Evolutionary conservation across 352 stramenopile species (phyloP), one percentile per base, ranked within the genome.

Genomic region (Globisporangium solare): DNA sequence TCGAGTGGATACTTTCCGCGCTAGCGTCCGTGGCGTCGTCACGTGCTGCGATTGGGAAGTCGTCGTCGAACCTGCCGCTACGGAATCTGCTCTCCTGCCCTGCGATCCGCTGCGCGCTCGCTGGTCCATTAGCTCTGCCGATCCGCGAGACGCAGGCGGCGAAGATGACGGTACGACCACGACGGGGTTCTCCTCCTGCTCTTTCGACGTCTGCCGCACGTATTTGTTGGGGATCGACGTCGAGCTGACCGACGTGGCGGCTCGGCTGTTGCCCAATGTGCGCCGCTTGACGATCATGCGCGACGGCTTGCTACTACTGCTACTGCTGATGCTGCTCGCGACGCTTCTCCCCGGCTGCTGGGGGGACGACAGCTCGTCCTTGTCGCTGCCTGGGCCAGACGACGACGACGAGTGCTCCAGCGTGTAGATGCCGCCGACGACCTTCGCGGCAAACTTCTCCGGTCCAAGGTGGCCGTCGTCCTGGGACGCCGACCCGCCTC

Each of bases 231-330:
- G 52, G 41, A 60, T 65, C 42, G 57, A 54, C 1, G 45, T 48
- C 18, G 58, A 60, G 2, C 48, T 57, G 31, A 59, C 52, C 2
- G 58, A 60, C 24, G 50, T 56, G 6, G 58, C 6, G 46, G 48
- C 13, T 68, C 64, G 4, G 56, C 67, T 52, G 68, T 75, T 47
- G 63, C 63, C 15, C 22, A 60, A 51, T 18, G 53, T 60, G 18
- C 72, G 63, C 27, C 72, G 60, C 60, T 82, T 82, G 14, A 82
- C 72, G 11, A 82, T 74, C 70, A 82, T 82, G 13, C 74, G 63
- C 7, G 74, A 85, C 15, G 72, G 74, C 37, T 82, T 82, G 40
- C 54, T 70, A 2, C 52, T 66, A 35, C 27, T 62, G 40, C 7
- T 72, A 58, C 56, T 66, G 53, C 45, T 56, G 59, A 22, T 63